These are phyloP conservation scores for Aschersonia sp. DNA, from an alignment of 2,329 filamentous ascomycete species.

Conservation along the genomic window DNA sequence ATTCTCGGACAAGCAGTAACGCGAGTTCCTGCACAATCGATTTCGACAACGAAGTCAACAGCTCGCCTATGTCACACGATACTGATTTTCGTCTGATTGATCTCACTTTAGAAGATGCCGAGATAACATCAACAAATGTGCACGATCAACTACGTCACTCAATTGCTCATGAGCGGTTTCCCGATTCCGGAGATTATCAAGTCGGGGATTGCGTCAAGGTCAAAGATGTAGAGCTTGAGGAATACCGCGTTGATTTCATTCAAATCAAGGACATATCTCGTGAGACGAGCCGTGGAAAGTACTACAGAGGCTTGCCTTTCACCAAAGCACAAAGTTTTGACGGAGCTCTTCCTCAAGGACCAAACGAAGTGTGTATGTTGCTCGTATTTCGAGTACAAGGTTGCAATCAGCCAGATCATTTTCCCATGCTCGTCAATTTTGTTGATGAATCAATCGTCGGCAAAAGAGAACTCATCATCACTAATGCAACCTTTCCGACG, in stretches of 20 bases:
- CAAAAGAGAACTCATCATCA: constrained; percentile 31
- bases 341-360: constrained; percentile 21
- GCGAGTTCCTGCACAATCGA: constrained; percentile 11
- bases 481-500: constrained; percentile 36
- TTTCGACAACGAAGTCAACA: background rate
- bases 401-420: constrained; percentile 9
- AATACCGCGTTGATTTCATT: constrained; percentile 19
- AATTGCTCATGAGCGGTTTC: background rate
- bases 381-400: constrained; percentile 21
- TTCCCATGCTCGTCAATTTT: constrained; percentile 29
- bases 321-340: constrained; percentile 18
- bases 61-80: background rate
- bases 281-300: constrained; percentile 7
- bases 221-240: constrained; percentile 7
- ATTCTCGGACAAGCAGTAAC: background rate
- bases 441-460: constrained; percentile 19
- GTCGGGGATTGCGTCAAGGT: constrained; percentile 16
- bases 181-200: constrained; percentile 4
- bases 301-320: constrained; percentile 24
- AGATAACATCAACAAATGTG: no score
- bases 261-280: constrained; percentile 27
- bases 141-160: no score
- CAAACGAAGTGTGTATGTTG: constrained; percentile 28
- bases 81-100: background rate
- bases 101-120: background rate